Evolutionary conservation across 2,329 filamentous ascomycete species (phyloP).

Genomic region (Scortechinia acanthostroma): DNA sequence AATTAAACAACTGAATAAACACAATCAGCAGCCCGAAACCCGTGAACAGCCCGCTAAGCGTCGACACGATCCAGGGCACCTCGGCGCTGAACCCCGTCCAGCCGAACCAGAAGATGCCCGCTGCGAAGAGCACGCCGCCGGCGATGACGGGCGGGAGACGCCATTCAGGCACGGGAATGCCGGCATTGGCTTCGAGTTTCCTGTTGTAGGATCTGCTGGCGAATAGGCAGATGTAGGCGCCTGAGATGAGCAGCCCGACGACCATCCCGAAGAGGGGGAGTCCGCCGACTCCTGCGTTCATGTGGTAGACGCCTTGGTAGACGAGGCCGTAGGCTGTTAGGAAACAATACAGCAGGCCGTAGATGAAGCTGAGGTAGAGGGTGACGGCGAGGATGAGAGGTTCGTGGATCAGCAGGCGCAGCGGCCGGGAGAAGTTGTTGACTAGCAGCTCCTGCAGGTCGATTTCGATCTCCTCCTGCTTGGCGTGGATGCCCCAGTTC

Average conservation of each 20-base stretch:
- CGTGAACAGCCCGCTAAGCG: constrained; percentile 25
- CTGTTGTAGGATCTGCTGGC: constrained; percentile 33
- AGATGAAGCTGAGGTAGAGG: constrained; percentile 38
- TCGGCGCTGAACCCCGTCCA: constrained; percentile 27
- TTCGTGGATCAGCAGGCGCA: constrained; percentile 31
- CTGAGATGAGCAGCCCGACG: constrained; percentile 40
- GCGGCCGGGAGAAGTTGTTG: constrained; percentile 20
- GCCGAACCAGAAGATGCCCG: constrained; percentile 39
- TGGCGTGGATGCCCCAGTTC: constrained; percentile 29
- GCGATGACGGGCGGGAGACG: constrained; percentile 21
- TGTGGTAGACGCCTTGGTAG: constrained; percentile 44
- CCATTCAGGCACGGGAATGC: constrained; percentile 23
- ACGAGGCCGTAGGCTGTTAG: constrained; percentile 55
- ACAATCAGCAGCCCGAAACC: constrained; percentile 51
- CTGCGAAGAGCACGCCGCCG: constrained; percentile 19
- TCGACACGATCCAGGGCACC: constrained; percentile 24
- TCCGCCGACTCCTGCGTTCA: constrained; percentile 44
- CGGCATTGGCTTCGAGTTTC: constrained; percentile 32
- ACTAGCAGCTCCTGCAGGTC: constrained; percentile 24
- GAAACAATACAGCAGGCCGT: constrained; percentile 53
- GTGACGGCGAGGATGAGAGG: constrained; percentile 35
- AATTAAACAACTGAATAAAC: constrained; percentile 50
- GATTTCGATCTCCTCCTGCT: constrained; percentile 29
- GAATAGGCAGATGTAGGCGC: constrained; percentile 32
- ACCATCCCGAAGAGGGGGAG: constrained; percentile 60